phyloP scores from a whole-genome alignment of 164 flowering plant genomes.

The Chimonanthus praecox region DNA sequence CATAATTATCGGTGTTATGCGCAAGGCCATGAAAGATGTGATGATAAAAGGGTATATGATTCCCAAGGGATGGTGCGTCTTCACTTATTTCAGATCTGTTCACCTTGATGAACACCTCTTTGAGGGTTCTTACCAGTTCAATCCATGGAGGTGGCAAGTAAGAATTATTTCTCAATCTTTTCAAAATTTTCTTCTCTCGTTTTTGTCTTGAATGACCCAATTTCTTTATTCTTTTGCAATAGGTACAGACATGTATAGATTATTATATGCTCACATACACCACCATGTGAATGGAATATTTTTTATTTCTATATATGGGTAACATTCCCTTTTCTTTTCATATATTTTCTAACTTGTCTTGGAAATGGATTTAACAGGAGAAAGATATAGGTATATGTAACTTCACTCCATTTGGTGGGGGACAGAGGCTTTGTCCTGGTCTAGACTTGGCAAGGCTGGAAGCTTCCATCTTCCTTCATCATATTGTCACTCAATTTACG shows the following conservation, averaged over 20 bases:
- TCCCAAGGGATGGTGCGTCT: slow-evolving; percentile 87
- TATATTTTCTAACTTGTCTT: background rate
- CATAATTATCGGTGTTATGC: slow-evolving; percentile 83
- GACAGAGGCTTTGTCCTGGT: slow-evolving; percentile 93
- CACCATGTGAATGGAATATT: background rate
- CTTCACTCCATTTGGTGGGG: slow-evolving; percentile 97
- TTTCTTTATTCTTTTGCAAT: background rate
- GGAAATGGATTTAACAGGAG: slow-evolving; percentile 30
- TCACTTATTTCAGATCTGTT: slow-evolving; percentile 79
- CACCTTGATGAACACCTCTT: slow-evolving; percentile 73
- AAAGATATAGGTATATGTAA: slow-evolving; percentile 46
- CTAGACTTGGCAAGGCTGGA: slow-evolving; percentile 90
- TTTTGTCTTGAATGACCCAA: background rate
- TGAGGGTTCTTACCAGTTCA: slow-evolving; percentile 64
- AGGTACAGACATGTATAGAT: too few species aligned
- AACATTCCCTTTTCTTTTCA: background rate
- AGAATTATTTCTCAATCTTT: background rate
- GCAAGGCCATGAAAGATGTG: slow-evolving; percentile 81
- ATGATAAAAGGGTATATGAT: slow-evolving; percentile 72
- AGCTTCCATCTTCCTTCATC: slow-evolving; percentile 87
- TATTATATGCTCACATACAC: background rate
- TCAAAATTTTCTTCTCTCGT: too few species aligned
- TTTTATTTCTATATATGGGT: background rate
- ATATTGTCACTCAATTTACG: slow-evolving; percentile 82
- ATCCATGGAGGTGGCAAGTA: slow-evolving; percentile 99